Evolutionary conservation across 169 alveolate genomes (phyloP), one percentile per base, ranked within the genome.

Genomic region (Eimeria sp.): DNA sequence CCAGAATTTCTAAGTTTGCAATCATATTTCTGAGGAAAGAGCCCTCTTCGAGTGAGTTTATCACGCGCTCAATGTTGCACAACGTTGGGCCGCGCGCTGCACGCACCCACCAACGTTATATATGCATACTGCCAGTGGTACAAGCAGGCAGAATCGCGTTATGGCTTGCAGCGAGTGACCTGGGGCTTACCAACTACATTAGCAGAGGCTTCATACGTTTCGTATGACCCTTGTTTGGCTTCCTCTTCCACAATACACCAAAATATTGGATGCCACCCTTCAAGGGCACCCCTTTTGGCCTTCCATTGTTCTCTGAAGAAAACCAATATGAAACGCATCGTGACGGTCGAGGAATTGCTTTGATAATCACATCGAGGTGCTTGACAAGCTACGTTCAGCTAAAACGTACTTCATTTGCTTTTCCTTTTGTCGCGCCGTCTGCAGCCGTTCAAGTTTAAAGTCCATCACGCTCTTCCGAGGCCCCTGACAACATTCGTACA

Each of bases 51-150:
- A 84, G 58, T 40, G 92, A 84, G 40, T 58, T 40, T 51, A 84
- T 84, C 40, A 84, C 70, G 16, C 92, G 76, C 16, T 84, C 92
- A 34, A 84, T 84, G 75, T 63, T 84, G 4, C 78, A 58, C 51
- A 84, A 84, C 5, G 75, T 84, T 30, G 92, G 76, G 51, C 92
- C 92, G 13, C 92, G 92, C 14, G 92, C 92, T 84, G 92, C 78
- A 58, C 22, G 58, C 72, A 84, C 51, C 4, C 72, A 58, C 9
- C 61, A 13, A 57, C 45, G 58, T 58, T 14, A 27, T 27, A 9
- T 22, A 10, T 10, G 34, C 9, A n/a, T 4, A n/a, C 47, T 84
- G 45, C 92, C 27, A 14, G 92, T 27, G 92, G 14, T 13, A 27
- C 78, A 51, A 84, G 9, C 73, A 54, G 18, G 80, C 80, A 34